These are phyloP conservation scores for Solioccasus polychromus DNA, from an alignment of 768 basidiomycete species.

Conservation along the genomic window DNA sequence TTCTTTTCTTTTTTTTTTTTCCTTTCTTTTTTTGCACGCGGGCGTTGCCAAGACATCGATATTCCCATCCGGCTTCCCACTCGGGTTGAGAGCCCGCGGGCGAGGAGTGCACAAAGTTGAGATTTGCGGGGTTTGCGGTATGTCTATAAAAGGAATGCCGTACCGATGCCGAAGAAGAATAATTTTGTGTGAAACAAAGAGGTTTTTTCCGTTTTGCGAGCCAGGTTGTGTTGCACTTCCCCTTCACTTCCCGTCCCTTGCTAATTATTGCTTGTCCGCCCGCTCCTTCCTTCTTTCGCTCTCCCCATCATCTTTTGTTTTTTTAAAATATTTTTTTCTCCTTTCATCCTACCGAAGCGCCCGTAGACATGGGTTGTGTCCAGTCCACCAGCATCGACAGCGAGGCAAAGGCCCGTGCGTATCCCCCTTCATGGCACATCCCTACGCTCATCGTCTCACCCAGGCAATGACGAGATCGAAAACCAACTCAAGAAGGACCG, in stretches of 20 bases:
- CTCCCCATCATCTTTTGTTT: constrained; percentile 4
- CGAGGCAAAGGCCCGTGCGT: constrained; percentile 82
- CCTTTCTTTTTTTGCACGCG: constrained; percentile 18
- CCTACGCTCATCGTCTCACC: not conserved
- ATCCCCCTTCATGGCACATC: not conserved
- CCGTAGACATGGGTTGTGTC: constrained; percentile 63
- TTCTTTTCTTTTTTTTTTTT: constrained; percentile 21
- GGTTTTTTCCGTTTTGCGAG: constrained; percentile 15
- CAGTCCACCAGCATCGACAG: constrained; percentile 70
- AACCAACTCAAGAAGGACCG: constrained; percentile 86
- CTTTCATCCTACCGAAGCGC: not conserved
- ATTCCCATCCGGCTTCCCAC: too few relatives aligned
- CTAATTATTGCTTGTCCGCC: constrained; percentile 25
- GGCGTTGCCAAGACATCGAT: too few relatives aligned
- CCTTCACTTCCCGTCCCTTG: constrained; percentile 15
- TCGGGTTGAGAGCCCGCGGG: too few relatives aligned
- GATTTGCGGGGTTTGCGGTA: constrained; percentile 15
- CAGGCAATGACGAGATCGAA: constrained; percentile 93
- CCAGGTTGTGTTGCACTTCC: not conserved
- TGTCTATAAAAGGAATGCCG: constrained; percentile 9
- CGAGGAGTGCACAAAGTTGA: too few relatives aligned
- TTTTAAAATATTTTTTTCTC: constrained; percentile 9
- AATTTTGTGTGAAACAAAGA: constrained; percentile 11
- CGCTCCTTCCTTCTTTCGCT: constrained; percentile 25
- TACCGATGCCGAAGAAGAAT: constrained; percentile 25